phyloP scores from a whole-genome alignment of 495 filamentous ascomycete species.

The Hypoxylon fragiforme region DNA sequence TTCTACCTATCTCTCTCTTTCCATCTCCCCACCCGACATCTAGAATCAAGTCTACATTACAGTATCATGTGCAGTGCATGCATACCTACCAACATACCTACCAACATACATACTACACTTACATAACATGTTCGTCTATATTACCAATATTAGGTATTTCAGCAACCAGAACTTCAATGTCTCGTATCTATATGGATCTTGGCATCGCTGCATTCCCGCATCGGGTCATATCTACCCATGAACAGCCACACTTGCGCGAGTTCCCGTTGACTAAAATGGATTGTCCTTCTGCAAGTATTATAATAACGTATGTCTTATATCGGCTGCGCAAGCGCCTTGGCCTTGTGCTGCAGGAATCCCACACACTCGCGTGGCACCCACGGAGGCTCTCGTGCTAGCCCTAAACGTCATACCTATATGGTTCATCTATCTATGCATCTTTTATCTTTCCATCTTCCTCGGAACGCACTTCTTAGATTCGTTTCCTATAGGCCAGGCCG shows the following conservation, averaged over 20 bases:
- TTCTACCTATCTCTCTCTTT: constrained; percentile 7
- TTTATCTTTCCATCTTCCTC: too few species aligned
- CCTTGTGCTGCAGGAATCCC: constrained; percentile 11
- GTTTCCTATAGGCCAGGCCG: not conserved
- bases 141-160: too few species aligned
- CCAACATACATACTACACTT: not conserved
- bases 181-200: too few species aligned
- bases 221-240: constrained; percentile 10
- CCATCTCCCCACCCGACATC: constrained; percentile 2
- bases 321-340: constrained; percentile 18
- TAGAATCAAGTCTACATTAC: too few species aligned
- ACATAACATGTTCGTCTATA: not conserved
- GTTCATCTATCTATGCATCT: too few species aligned
- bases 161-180: too few species aligned
- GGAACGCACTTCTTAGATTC: not conserved
- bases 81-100: constrained; percentile 18
- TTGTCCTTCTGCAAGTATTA: constrained; percentile 3
- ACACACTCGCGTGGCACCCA: constrained; percentile 25
- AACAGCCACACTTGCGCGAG: constrained; percentile 22
- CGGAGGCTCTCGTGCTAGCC: constrained; percentile 16
- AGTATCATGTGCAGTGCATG: too few species aligned
- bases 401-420: constrained; percentile 23
- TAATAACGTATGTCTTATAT: too few species aligned
- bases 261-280: constrained; percentile 18
- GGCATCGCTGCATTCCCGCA: constrained; percentile 16